phyloP scores from a whole-genome alignment of 352 stramenopile species.

The Phytophthora capsici region DNA sequence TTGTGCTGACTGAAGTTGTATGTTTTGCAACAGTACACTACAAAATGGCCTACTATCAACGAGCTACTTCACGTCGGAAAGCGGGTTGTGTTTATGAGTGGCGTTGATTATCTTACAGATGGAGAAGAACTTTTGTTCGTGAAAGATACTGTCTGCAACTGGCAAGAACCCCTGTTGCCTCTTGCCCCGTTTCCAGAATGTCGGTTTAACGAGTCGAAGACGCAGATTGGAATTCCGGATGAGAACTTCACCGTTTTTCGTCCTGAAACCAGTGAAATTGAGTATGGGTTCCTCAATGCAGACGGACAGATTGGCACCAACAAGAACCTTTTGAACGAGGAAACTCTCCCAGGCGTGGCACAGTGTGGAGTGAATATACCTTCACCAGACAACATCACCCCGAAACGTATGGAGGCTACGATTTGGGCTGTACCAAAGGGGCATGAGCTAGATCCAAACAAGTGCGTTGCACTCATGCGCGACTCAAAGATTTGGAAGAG shows the following conservation, averaged over 20 bases:
- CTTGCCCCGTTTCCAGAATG: constrained; percentile 72
- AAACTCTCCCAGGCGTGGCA: constrained; percentile 62
- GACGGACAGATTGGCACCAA: constrained; percentile 75
- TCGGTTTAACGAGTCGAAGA: constrained; percentile 48
- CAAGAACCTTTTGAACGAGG: constrained; percentile 71
- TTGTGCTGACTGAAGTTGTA: constrained; percentile 1
- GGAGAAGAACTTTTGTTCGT: constrained; percentile 81
- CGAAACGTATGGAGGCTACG: constrained; percentile 79
- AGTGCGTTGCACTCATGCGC: constrained; percentile 64
- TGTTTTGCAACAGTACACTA: constrained; percentile 37
- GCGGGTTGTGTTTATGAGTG: constrained; percentile 82
- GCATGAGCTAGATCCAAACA: constrained; percentile 36
- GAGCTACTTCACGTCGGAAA: constrained; percentile 68
- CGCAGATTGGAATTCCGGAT: constrained; percentile 48
- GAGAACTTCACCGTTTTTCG: constrained; percentile 73
- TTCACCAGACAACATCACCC: constrained; percentile 85
- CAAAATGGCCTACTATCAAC: constrained; percentile 70
- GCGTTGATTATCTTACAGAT: constrained; percentile 65
- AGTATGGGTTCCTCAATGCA: constrained; percentile 85
- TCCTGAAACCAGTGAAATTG: constrained; percentile 85
- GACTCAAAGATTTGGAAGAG: constrained; percentile 51
- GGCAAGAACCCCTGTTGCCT: constrained; percentile 72
- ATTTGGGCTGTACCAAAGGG: constrained; percentile 61
- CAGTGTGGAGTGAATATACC: constrained; percentile 81
- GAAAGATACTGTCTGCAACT: constrained; percentile 79